Base-by-base conservation (phyloP, 2,329 filamentous ascomycete species). In the Phyllosticta citrichinensis region DNA sequence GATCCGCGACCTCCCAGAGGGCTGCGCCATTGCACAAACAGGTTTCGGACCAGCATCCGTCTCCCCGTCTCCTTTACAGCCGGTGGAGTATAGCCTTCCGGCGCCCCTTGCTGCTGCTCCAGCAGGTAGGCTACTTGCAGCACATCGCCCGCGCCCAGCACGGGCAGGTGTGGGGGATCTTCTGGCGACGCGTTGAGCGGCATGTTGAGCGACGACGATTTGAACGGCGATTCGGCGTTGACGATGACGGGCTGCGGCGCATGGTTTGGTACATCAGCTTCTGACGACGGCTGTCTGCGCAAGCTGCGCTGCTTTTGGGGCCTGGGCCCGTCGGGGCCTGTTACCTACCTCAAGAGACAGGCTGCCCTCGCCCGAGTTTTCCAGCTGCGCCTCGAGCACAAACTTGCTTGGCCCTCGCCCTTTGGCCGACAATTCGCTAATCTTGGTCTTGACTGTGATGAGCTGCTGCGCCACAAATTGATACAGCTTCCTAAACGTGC, bases 401-500 rank as follows among this genome's bases (percentile, higher is more conserved):
- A 90, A 96, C 61, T 74, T 73, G 52, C 75, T 67, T 52, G 74
- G 67, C 50, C 72, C 73, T 47, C 71, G 73, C 57, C 72, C 75
- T 11, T 75, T 67, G 2, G 77, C 72, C 52, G 80, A 70, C 61
- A 90, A 70, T 57, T 85, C 81, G 3, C 88, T 89, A 2, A 91
- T 84, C 73, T 97, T 99, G 0, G 93, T 97, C 64, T 93, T 81
- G 62, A 99, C 93, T 64, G 92, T 90, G 66, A 99, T 79, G 63
- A 91, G 88, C 50, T 90, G 85, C 77, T 96, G 93, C 70, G 92
- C 94, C 60, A 95, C 87, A 71, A 99, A 99, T 73, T 97, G 94
- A 74, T 97, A 99, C 63, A 99, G 77, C 76, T 97, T 97, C 66
- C 93, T 81, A 71, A 97, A 97, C 10, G 91, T 96, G 63, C 94